Conservation (phyloP, 129 eudicot species). For the Saussurea involucrata region DNA sequence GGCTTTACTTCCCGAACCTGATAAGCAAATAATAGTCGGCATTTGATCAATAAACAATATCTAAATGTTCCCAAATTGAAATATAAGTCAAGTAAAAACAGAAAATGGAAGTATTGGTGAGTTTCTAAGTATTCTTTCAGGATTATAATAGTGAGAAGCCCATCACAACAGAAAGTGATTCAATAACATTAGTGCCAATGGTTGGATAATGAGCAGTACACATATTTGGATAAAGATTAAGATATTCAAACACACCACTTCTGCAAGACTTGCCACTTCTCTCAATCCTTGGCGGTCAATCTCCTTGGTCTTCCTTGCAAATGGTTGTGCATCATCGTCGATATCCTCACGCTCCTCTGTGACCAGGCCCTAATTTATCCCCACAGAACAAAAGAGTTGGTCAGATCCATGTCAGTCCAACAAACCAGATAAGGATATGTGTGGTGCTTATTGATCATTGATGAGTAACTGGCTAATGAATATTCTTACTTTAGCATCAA, state of each 20-base stretch:
- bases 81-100: no score
- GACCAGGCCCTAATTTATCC: conserved; percentile 61
- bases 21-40: conserved; percentile 8
- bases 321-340: conserved; percentile 81
- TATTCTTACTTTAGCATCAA: conserved; percentile 84
- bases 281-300: conserved; percentile 73
- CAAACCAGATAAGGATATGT: neutral
- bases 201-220: neutral
- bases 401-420: conserved; percentile 2
- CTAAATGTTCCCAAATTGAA: neutral
- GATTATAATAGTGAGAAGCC: no score
- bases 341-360: conserved; percentile 85
- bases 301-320: conserved; percentile 88
- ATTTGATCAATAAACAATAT: conserved; percentile 12
- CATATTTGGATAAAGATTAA: neutral
- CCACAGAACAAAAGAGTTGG: neutral
- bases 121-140: no score
- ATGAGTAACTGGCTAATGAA: neutral
- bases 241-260: conserved; percentile 64
- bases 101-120: no score
- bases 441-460: neutral
- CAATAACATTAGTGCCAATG: no score
- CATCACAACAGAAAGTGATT: no score
- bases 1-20: conserved; percentile 92
- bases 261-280: conserved; percentile 89